Evolutionary conservation across 2,329 filamentous ascomycete species (phyloP).

Genomic region (Apiospora sp.): DNA sequence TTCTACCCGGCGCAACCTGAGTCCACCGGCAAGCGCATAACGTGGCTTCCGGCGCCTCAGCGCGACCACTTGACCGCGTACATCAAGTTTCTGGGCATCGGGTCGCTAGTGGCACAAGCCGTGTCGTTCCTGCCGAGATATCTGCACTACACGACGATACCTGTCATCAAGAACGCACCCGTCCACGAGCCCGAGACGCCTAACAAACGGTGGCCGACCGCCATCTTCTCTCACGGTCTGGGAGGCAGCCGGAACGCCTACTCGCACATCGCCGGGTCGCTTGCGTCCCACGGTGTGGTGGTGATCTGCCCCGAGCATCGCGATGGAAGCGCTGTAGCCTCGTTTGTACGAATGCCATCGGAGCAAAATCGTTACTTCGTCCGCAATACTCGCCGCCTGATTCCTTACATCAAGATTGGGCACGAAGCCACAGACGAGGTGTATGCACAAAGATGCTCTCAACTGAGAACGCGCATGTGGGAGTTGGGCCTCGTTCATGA

Average conservation of each 20-base stretch:
- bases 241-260: constrained; percentile 85
- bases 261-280: constrained; percentile 79
- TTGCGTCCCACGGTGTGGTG: constrained; percentile 82
- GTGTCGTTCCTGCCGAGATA: constrained; percentile 75
- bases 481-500: constrained; percentile 78
- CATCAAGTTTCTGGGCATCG: constrained; percentile 76
- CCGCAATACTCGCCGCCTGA: constrained; percentile 43
- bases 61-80: constrained; percentile 78
- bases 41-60: constrained; percentile 83
- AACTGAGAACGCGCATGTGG: constrained; percentile 80
- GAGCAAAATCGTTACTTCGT: constrained; percentile 49
- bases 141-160: constrained; percentile 76
- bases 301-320: constrained; percentile 85
- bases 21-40: constrained; percentile 65
- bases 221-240: constrained; percentile 87
- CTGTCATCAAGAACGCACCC: constrained; percentile 74
- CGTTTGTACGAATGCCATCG: constrained; percentile 71
- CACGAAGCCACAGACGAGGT: constrained; percentile 72
- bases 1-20: constrained; percentile 76
- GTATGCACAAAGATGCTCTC: constrained; percentile 71
- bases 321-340: constrained; percentile 80
- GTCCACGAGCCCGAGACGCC: constrained; percentile 60
- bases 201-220: constrained; percentile 74
- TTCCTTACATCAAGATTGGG: constrained; percentile 62
- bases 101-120: constrained; percentile 62